Percentiles rank a stretch among this genome's conserved stretches.
Conservation (phyloP, 169 alveolate species). For the Eimeria tenella region DNA sequence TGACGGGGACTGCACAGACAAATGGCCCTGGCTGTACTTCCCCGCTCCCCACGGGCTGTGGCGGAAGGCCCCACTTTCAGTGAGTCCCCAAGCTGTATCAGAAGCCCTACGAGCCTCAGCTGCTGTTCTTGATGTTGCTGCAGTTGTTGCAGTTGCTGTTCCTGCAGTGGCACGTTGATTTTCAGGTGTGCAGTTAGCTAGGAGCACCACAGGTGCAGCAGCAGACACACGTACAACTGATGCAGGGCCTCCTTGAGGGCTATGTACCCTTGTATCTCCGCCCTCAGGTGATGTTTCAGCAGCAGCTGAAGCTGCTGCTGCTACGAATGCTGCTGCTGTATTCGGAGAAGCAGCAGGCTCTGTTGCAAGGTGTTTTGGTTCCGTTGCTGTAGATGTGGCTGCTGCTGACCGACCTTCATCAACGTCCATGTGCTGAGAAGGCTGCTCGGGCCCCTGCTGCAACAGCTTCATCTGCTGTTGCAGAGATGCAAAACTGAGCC, state of each 20-base stretch:
- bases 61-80: neutral
- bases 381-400: neutral
- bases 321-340: neutral
- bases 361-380: neutral
- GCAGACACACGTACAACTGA: neutral
- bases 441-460: neutral
- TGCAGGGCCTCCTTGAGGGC: conserved; percentile 2
- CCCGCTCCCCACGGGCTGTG: neutral
- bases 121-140: conserved; percentile 25
- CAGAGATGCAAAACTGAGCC: neutral
- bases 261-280: conserved; percentile 2
- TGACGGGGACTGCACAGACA: neutral
- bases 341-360: conserved; percentile 17
- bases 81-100: neutral
- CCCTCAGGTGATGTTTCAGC: neutral
- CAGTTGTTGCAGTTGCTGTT: conserved; percentile 3
- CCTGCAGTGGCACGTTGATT: neutral
- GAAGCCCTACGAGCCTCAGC: neutral
- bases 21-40: neutral
- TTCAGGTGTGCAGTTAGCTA: neutral
- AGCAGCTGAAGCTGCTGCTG: neutral
- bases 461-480: neutral
- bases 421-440: neutral
- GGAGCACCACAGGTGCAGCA: neutral
- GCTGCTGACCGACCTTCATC: neutral